Conservation (phyloP, 345 rosid species). For the Turnera subulata region DNA sequence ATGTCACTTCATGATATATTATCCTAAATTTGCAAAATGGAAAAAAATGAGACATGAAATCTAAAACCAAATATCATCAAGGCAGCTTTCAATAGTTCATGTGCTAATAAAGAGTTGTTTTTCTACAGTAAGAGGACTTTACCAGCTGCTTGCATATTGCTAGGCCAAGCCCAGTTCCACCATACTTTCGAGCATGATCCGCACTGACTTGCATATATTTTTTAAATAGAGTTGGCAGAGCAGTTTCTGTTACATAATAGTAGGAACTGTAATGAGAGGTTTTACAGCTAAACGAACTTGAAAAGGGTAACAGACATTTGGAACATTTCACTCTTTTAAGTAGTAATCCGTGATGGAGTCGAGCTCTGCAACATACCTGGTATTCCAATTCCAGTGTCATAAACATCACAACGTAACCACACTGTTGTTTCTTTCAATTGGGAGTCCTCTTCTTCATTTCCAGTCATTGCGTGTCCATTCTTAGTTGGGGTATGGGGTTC, state of each 20-base stretch:
- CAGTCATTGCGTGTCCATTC: conserved; percentile 25
- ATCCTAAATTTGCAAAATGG: neutral
- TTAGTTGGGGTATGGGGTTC: conserved; percentile 27
- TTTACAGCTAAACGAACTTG: neutral
- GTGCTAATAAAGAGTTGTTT: no score
- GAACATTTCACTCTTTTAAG: neutral
- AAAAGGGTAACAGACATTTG: conserved; percentile 1
- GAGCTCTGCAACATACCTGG: conserved; percentile 49
- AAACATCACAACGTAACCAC: conserved; percentile 87
- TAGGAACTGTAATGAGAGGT: conserved; percentile 11
- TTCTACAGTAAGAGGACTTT: conserved; percentile 21
- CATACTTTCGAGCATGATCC: conserved; percentile 92
- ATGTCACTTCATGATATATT: neutral
- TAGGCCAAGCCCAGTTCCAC: conserved; percentile 96
- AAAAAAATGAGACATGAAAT: no score
- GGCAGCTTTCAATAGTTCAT: neutral
- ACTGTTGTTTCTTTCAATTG: conserved; percentile 47
- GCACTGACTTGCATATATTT: conserved; percentile 96
- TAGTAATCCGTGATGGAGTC: neutral
- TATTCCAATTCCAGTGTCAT: conserved; percentile 94
- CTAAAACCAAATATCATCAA: neutral
- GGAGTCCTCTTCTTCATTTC: conserved; percentile 33
- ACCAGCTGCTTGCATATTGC: conserved; percentile 99
- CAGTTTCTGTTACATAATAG: conserved; percentile 58
- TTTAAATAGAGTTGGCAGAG: conserved; percentile 75